Evolutionary conservation across 495 filamentous ascomycete genomes (phyloP).

Genomic region (Massariosphaeria phaeospora): DNA sequence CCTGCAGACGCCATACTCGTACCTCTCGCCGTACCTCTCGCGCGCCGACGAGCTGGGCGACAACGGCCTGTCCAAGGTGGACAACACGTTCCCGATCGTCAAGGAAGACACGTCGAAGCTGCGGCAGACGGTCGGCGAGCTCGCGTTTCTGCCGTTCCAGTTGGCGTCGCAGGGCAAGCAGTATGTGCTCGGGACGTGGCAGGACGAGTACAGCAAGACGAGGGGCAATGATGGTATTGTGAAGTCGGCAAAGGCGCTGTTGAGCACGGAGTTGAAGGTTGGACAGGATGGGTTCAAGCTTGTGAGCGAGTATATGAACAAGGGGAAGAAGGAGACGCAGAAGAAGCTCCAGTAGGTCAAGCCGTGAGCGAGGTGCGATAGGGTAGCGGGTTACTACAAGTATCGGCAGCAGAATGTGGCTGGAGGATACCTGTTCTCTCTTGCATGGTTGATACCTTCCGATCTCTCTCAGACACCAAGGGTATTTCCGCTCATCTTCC

Average conservation of each 20-base stretch:
- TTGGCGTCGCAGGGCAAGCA: slow-evolving; percentile 64
- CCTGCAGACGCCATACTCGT: slow-evolving; percentile 67
- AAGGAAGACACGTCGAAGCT: slow-evolving; percentile 82
- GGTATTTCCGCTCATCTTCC: not conserved
- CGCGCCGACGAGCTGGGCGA: slow-evolving; percentile 78
- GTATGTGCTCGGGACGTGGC: slow-evolving; percentile 68
- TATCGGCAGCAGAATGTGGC: not conserved
- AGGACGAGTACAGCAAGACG: slow-evolving; percentile 70
- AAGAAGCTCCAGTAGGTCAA: slow-evolving; percentile 31
- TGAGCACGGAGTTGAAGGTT: slow-evolving; percentile 69
- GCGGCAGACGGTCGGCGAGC: slow-evolving; percentile 57
- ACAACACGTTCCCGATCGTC: slow-evolving; percentile 75
- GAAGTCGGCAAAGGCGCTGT: slow-evolving; percentile 64
- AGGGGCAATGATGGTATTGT: slow-evolving; percentile 59
- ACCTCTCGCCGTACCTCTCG: slow-evolving; percentile 74
- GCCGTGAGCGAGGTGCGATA: slow-evolving; percentile 5
- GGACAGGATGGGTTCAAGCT: slow-evolving; percentile 60
- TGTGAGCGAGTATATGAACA: slow-evolving; percentile 49
- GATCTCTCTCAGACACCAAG: too few relatives aligned
- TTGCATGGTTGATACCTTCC: not conserved
- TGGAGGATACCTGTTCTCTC: not conserved
- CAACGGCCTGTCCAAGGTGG: slow-evolving; percentile 65
- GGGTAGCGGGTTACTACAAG: too few relatives aligned
- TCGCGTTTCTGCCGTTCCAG: slow-evolving; percentile 61
- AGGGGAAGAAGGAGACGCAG: slow-evolving; percentile 32